phyloP scores from a whole-genome alignment of 2,329 filamentous ascomycete genomes.

The Colletotrichum melonis region DNA sequence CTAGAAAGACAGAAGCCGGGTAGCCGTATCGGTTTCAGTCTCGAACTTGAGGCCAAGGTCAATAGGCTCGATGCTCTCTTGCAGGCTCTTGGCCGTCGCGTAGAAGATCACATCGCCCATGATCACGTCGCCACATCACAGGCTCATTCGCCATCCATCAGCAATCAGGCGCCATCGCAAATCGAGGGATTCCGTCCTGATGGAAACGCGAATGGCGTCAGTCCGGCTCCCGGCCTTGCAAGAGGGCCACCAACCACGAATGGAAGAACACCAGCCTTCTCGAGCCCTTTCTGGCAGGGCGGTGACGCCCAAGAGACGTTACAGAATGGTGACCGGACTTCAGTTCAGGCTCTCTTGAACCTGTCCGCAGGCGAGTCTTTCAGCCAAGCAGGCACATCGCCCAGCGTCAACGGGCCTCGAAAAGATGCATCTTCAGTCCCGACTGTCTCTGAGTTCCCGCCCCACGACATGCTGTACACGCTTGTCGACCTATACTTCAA shows the following conservation, averaged over 20 bases:
- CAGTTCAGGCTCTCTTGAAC: slow-evolving; percentile 38
- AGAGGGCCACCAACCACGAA: slow-evolving; percentile 39
- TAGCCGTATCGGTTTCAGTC: slow-evolving; percentile 69
- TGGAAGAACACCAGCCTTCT: slow-evolving; percentile 53
- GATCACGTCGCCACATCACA: slow-evolving; percentile 42
- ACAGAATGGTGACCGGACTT: slow-evolving; percentile 36
- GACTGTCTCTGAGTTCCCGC: slow-evolving; percentile 62
- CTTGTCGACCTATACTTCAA: slow-evolving; percentile 73
- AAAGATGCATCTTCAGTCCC: slow-evolving; percentile 45
- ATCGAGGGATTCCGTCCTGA: slow-evolving; percentile 40
- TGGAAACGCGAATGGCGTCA: slow-evolving; percentile 37
- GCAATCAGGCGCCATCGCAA: slow-evolving; percentile 48
- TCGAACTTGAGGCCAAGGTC: slow-evolving; percentile 68
- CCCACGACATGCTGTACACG: slow-evolving; percentile 69
- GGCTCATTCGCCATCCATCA: slow-evolving; percentile 47
- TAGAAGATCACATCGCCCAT: slow-evolving; percentile 54
- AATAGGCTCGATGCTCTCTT: slow-evolving; percentile 62
- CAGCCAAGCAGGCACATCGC: slow-evolving; percentile 14
- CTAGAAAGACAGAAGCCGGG: slow-evolving; percentile 78
- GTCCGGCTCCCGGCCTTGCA: slow-evolving; percentile 36
- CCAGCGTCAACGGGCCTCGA: slow-evolving; percentile 18
- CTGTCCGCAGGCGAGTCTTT: slow-evolving; percentile 33
- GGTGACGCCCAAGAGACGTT: slow-evolving; percentile 45
- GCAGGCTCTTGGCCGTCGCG: slow-evolving; percentile 54
- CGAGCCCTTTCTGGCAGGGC: slow-evolving; percentile 45